phyloP scores from a whole-genome alignment of 2,329 filamentous ascomycete genomes.

The Exutisphaerella laricina region DNA sequence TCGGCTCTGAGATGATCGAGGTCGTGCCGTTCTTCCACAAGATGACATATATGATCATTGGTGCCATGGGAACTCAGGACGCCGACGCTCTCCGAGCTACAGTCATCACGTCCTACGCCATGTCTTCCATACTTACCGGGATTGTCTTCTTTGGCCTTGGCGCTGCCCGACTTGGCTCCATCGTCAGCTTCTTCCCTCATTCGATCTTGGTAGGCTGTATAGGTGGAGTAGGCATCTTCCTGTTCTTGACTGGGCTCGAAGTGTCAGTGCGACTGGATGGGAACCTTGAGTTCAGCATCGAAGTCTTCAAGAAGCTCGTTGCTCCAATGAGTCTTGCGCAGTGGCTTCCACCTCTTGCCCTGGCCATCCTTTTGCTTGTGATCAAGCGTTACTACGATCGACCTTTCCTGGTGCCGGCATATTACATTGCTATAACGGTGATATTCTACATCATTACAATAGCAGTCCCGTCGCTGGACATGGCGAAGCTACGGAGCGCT shows the following conservation, averaged over 20 bases:
- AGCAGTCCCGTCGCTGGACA: conserved; percentile 60
- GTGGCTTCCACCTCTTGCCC: conserved; percentile 72
- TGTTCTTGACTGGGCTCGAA: conserved; percentile 85
- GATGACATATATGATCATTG: conserved; percentile 87
- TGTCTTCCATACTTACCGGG: conserved; percentile 87
- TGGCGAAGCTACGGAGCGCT: conserved; percentile 59
- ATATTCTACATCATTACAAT: conserved; percentile 75
- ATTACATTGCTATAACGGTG: conserved; percentile 72
- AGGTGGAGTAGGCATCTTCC: conserved; percentile 92
- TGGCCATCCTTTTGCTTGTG: conserved; percentile 71
- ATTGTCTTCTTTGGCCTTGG: conserved; percentile 89
- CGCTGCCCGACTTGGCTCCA: conserved; percentile 75
- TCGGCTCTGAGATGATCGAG: conserved; percentile 97
- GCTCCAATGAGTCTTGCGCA: conserved; percentile 68
- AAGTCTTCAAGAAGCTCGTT: conserved; percentile 70
- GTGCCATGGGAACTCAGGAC: conserved; percentile 69
- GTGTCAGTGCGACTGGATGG: conserved; percentile 86
- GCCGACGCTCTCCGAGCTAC: conserved; percentile 86
- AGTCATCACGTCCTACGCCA: conserved; percentile 82
- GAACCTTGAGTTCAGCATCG: conserved; percentile 72
- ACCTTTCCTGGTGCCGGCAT: conserved; percentile 79
- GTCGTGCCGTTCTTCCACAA: conserved; percentile 99
- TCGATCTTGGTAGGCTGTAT: conserved; percentile 97
- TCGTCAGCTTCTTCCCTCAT: conserved; percentile 94
- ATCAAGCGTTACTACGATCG: conserved; percentile 71